phyloP scores from a whole-genome alignment of 257 asterid species.

The Lithospermum erythrorhizon region DNA sequence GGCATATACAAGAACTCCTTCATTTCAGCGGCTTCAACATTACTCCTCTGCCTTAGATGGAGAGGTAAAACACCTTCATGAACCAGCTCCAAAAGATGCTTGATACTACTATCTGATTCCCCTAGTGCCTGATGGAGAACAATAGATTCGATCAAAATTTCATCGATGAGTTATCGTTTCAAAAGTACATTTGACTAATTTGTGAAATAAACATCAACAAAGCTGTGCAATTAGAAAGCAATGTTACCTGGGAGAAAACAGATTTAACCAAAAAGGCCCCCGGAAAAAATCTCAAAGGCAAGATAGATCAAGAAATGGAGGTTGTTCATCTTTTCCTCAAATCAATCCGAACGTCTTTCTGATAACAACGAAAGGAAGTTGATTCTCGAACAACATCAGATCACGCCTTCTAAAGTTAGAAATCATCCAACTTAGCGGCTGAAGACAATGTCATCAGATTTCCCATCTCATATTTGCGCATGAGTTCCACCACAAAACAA shows the following conservation, averaged over 20 bases:
- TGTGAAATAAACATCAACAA: too few species aligned
- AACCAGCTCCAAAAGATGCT: not conserved
- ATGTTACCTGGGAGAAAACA: too few species aligned
- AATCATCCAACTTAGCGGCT: conserved; percentile 5
- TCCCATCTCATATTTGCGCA: not conserved
- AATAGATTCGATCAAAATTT: too few species aligned
- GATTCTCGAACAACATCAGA: conserved; percentile 15
- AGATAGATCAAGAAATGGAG: not conserved
- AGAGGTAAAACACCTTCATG: not conserved
- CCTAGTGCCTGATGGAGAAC: too few species aligned
- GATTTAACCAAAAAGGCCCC: not conserved
- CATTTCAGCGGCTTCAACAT: not conserved
- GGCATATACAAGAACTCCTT: not conserved
- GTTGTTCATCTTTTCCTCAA: not conserved
- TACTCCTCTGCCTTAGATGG: not conserved
- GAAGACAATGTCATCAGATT: not conserved
- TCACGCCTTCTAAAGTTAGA: conserved; percentile 2
- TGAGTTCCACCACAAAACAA: conserved; percentile 13
- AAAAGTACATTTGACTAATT: too few species aligned
- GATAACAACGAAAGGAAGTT: conserved; percentile 10
- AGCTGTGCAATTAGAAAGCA: too few species aligned
- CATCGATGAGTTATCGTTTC: too few species aligned
- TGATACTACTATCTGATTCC: too few species aligned
- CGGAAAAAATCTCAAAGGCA: not conserved
- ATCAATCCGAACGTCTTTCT: not conserved